A percentile compares a stretch with the other conserved stretches of the same genome.
Conservation (phyloP, 176 grass and related monocot genomes). For the Tuctoria greenei region DNA sequence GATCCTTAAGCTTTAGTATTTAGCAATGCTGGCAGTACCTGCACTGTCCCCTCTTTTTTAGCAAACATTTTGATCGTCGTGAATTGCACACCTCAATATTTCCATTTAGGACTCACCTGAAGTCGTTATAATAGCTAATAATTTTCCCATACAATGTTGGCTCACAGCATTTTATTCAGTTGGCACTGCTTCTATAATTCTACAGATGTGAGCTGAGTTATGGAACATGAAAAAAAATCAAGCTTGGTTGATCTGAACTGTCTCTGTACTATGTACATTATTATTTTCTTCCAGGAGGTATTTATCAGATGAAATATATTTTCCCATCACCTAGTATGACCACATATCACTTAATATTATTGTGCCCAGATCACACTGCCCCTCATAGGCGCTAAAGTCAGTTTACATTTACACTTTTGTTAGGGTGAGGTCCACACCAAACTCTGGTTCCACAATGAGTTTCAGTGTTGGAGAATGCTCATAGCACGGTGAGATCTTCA, state of each 20-base stretch:
- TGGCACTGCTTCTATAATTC: conserved; percentile 2
- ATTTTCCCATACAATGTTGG: not conserved
- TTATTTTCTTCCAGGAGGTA: not conserved
- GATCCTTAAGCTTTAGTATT: not conserved
- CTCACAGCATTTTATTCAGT: conserved; percentile 4
- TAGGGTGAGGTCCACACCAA: conserved; percentile 67
- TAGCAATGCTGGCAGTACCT: not conserved
- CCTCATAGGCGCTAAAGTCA: conserved; percentile 16
- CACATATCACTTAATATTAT: not conserved
- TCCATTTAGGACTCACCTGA: not conserved
- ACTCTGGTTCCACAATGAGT: conserved; percentile 87
- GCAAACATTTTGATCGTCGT: not conserved
- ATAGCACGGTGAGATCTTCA: conserved; percentile 52
- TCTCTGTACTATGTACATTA: conserved; percentile 43
- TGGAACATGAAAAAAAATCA: conserved; percentile 28
- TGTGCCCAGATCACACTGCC: not conserved
- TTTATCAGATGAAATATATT: conserved; percentile 18
- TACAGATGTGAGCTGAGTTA: conserved; percentile 1
- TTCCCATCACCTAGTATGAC: not conserved
- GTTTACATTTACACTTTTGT: conserved; percentile 34
- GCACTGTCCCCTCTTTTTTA: not conserved
- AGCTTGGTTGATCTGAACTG: conserved; percentile 20
- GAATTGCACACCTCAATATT: not conserved
- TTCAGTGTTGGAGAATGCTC: conserved; percentile 68
- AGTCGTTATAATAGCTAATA: not conserved